These are phyloP conservation scores for Mentha longifolia DNA, from an alignment of 257 asterid genomes.

Conservation along the genomic window DNA sequence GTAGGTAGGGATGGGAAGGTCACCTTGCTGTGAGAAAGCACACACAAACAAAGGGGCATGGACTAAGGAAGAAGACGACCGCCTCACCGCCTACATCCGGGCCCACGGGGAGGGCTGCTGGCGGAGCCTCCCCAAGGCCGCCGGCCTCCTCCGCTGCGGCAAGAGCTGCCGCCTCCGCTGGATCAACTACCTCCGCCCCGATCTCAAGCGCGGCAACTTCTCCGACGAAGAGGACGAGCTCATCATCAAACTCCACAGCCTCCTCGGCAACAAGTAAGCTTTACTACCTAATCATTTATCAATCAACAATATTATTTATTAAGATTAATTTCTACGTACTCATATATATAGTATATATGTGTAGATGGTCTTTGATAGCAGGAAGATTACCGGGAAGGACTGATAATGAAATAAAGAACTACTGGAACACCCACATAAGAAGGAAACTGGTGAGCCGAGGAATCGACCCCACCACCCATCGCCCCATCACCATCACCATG, in stretches of 20 bases:
- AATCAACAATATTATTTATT: too few relatives aligned
- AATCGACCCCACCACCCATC: conserved; percentile 80
- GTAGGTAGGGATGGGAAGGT: conserved; percentile 54
- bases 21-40: conserved; percentile 97
- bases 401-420: conserved; percentile 88
- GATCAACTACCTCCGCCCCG: conserved; percentile 92
- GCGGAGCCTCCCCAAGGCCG: conserved; percentile 95
- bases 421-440: conserved; percentile 91
- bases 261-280: conserved; percentile 89
- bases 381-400: conserved; percentile 94
- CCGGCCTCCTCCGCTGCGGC: conserved; percentile 95
- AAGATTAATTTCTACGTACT: too few relatives aligned
- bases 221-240: conserved; percentile 85
- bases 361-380: conserved; percentile 92
- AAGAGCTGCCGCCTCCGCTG: conserved; percentile 92
- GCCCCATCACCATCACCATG: conserved; percentile 36
- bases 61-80: conserved; percentile 95
- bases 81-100: conserved; percentile 72
- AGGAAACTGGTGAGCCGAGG: conserved; percentile 81
- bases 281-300: too few relatives aligned
- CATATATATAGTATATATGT: too few relatives aligned
- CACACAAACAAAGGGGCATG: conserved; percentile 97
- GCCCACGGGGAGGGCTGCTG: conserved; percentile 96
- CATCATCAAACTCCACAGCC: conserved; percentile 90
- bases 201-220: conserved; percentile 91